Base-by-base conservation (phyloP, 2,329 filamentous ascomycete species). In the Lachnum nothofagi region DNA sequence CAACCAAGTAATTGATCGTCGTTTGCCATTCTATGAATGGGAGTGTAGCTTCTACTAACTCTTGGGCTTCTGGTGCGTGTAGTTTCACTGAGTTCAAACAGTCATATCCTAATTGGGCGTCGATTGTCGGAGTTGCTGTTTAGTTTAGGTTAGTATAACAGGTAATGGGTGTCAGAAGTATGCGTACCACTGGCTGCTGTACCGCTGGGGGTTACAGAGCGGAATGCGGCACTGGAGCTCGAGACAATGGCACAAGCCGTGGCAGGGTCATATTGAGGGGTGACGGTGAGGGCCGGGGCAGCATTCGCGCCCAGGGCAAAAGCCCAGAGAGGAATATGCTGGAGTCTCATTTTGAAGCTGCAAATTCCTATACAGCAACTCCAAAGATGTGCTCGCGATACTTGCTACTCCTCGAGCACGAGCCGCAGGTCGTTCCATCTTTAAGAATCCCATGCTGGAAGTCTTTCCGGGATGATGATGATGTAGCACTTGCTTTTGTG, bases 1-100 rank as follows among this genome's bases (percentile, higher is more conserved):
- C 61, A 51, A 72, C 73, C 22, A 77, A 66, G 48, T 53, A 53
- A 31, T 44, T 43, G 19, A 41, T 46, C 42, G 46, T 52, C 22
- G 45, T 51, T 38, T 57, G 55, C 44, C 46, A 57, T 41, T 55
- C 47, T 25, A 55, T 27, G 25, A 47, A 57, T 23, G 55, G 52
- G 12, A 38, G 39, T 3, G 46, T 35, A 6, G 55, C 39, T 12
- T 53, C 42, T 5, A 57, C 53, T 9, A 57, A 37, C 2, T 25
- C 41, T 20, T 37, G 39, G 4, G 55, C 55, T 42, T 50, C 44
- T 3, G 16, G 39, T 38, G 44, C 43, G 25, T 52, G 44, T 29
- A 57, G 33, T 3, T 47, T n/a, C 1, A 57, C 55, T 8, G 52
- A 55, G 24, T 44, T 52, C 5, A 57, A 45, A 24, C 55, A 57